Conservation (phyloP, 805 yeast genomes). For the Ogataea henricii region DNA sequence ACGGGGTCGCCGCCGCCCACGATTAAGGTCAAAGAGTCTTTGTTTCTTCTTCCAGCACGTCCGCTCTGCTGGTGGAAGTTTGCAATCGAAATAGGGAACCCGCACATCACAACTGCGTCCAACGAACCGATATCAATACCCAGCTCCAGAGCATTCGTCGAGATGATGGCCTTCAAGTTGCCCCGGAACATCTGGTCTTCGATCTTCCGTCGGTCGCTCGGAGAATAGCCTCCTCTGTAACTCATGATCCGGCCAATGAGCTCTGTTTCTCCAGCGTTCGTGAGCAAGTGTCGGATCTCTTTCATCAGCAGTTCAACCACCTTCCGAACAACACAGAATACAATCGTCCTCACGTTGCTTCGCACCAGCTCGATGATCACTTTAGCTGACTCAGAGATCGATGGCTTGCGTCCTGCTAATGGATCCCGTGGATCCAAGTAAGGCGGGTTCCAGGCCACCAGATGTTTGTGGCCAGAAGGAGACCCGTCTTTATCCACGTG, state of each 20-base stretch:
- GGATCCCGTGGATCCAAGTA: slow-evolving; percentile 59
- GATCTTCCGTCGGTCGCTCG: slow-evolving; percentile 80
- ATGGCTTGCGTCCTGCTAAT: slow-evolving; percentile 62
- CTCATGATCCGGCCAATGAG: slow-evolving; percentile 75
- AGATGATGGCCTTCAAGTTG: slow-evolving; percentile 77
- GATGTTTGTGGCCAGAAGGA: slow-evolving; percentile 74
- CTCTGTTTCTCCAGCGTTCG: slow-evolving; percentile 45
- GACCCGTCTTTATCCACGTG: slow-evolving; percentile 84
- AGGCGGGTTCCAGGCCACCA: slow-evolving; percentile 88
- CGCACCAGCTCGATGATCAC: slow-evolving; percentile 66
- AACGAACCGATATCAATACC: slow-evolving; percentile 94
- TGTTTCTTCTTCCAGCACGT: slow-evolving; percentile 88
- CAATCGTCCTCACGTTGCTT: slow-evolving; percentile 74
- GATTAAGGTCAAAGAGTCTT: slow-evolving; percentile 81
- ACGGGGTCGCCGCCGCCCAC: slow-evolving; percentile 84
- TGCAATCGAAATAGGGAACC: slow-evolving; percentile 86
- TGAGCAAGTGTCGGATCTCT: slow-evolving; percentile 63
- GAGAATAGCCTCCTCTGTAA: slow-evolving; percentile 93
- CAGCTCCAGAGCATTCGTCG: slow-evolving; percentile 93
- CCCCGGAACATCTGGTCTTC: slow-evolving; percentile 92
- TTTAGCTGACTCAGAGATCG: slow-evolving; percentile 75
- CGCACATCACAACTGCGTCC: slow-evolving; percentile 90
- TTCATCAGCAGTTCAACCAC: slow-evolving; percentile 88
- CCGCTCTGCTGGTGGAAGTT: slow-evolving; percentile 96
- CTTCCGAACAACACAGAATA: slow-evolving; percentile 83